Percentiles rank a stretch among this genome's conserved stretches.
Conservation (phyloP, 148 eudicot genomes). For the Camellia granthamiana region DNA sequence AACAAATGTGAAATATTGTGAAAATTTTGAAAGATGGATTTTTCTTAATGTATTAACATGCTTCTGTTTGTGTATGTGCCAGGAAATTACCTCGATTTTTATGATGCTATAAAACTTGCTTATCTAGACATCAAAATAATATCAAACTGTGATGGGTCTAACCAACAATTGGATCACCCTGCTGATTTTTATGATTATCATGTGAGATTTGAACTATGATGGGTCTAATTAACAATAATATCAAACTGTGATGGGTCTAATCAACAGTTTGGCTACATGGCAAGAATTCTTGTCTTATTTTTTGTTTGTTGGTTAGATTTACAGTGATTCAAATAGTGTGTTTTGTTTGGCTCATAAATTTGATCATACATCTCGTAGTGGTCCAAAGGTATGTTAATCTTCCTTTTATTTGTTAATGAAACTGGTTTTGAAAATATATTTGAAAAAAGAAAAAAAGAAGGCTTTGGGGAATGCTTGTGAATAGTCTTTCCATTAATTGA, state of each 20-base stretch:
- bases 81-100: constrained; percentile 83
- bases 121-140: constrained; percentile 67
- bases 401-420: background rate
- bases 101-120: constrained; percentile 53
- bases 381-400: constrained; percentile 63
- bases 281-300: constrained; percentile 1
- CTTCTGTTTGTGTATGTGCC: constrained; percentile 17
- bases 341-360: constrained; percentile 54
- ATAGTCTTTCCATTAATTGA: constrained; percentile 16
- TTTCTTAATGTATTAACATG: background rate
- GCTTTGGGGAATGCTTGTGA: constrained; percentile 7
- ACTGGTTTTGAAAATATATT: background rate
- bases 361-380: constrained; percentile 54
- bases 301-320: constrained; percentile 42
- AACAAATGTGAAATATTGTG: too few relatives aligned
- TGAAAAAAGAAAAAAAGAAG: background rate
- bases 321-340: constrained; percentile 48
- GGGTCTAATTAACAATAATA: too few relatives aligned
- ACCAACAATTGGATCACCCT: too few relatives aligned
- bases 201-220: too few relatives aligned
- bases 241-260: too few relatives aligned
- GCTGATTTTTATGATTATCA: too few relatives aligned
- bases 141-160: too few relatives aligned
- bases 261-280: background rate
- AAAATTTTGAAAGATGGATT: too few relatives aligned